Evolutionary conservation across 805 yeast genomes (phyloP).

Genomic region (Candida oleophila): DNA sequence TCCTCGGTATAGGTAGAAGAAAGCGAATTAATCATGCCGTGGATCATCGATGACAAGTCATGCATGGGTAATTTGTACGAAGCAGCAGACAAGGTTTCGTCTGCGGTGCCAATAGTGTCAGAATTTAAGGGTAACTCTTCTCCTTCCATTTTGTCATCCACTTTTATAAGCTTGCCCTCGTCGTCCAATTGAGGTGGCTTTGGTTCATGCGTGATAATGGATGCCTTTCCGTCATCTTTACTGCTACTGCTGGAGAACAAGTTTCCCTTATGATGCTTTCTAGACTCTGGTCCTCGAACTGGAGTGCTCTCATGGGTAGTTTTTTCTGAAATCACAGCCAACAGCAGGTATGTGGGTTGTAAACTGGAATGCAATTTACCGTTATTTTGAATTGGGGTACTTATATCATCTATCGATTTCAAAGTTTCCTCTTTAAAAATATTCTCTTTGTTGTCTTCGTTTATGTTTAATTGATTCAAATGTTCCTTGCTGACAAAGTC

Average conservation of each 20-base stretch:
- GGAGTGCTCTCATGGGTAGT: conserved; percentile 28
- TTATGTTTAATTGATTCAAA: conserved; percentile 24
- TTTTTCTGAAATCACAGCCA: conserved; percentile 32
- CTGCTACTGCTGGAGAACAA: not conserved
- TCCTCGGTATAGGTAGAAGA: conserved; percentile 54
- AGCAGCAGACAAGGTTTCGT: conserved; percentile 5
- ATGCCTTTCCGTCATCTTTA: not conserved
- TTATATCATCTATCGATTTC: conserved; percentile 25
- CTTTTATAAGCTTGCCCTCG: conserved; percentile 24
- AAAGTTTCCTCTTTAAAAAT: conserved; percentile 36
- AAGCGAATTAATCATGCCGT: conserved; percentile 48
- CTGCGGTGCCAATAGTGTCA: conserved; percentile 51
- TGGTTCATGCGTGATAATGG: conserved; percentile 21
- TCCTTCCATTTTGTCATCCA: conserved; percentile 3
- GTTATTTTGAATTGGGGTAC: conserved; percentile 24
- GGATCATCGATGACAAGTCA: conserved; percentile 36
- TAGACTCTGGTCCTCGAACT: conserved; percentile 5
- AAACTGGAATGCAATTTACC: conserved; percentile 12
- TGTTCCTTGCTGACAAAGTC: conserved; percentile 31
- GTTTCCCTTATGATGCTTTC: not conserved
- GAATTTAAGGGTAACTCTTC: conserved; percentile 53
- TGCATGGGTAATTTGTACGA: conserved; percentile 21
- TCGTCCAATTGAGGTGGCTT: conserved; percentile 35
- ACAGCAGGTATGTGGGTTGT: conserved; percentile 19
- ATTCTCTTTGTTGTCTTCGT: conserved; percentile 49